phyloP scores from a whole-genome alignment of 176 grass and related monocot genomes.

The Metroxylon sagu region DNA sequence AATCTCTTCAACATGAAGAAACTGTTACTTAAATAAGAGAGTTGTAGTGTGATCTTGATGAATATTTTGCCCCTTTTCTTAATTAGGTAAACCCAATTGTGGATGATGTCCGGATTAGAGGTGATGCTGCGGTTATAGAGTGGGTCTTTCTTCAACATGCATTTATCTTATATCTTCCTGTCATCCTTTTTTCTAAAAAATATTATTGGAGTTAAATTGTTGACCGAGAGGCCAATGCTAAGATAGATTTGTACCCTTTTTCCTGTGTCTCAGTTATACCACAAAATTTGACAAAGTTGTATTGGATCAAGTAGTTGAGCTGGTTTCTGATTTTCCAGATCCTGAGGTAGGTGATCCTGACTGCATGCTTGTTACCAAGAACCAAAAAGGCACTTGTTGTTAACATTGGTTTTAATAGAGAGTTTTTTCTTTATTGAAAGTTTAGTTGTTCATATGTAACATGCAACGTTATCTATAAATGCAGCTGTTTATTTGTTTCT shows the following conservation, averaged over 20 bases:
- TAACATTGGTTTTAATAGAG: background rate
- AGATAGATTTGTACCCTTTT: background rate
- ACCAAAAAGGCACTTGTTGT: too few species aligned
- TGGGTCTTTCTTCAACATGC: slow-evolving; percentile 13
- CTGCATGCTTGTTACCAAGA: too few species aligned
- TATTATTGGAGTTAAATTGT: background rate
- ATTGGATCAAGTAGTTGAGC: slow-evolving; percentile 49
- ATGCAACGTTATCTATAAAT: too few species aligned
- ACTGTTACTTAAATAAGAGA: background rate
- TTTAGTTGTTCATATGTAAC: too few species aligned
- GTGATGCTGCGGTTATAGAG: slow-evolving; percentile 82
- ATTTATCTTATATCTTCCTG: background rate
- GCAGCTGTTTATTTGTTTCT: too few species aligned
- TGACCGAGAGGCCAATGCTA: background rate
- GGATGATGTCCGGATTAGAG: slow-evolving; percentile 71
- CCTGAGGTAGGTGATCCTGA: slow-evolving; percentile 37
- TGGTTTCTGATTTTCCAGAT: slow-evolving; percentile 54
- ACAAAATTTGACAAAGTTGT: slow-evolving; percentile 77
- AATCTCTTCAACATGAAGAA: background rate
- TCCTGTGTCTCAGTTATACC: slow-evolving; percentile 58
- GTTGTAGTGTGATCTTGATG: background rate
- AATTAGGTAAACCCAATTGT: slow-evolving; percentile 83
- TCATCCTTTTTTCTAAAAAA: background rate
- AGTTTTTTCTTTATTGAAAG: too few species aligned
- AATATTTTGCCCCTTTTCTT: slow-evolving; percentile 10